Evolutionary conservation across 352 stramenopile genomes (phyloP).

Genomic region (Pythium oligandrum): DNA sequence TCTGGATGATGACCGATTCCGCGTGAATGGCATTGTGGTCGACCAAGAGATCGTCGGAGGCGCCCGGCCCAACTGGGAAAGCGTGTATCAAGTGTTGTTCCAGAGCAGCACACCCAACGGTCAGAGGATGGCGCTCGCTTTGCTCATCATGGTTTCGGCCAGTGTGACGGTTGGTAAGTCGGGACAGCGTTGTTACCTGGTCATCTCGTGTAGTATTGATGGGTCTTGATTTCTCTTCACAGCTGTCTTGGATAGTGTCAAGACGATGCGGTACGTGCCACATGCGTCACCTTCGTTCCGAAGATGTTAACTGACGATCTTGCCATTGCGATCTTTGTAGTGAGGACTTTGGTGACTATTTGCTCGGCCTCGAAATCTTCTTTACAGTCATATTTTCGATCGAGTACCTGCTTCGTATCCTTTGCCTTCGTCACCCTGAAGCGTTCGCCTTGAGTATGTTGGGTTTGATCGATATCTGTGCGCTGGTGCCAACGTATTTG

Average conservation of each 20-base stretch:
- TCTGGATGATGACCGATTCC: constrained; percentile 46
- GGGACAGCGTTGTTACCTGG: neutral
- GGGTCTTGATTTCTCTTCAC: constrained; percentile 2
- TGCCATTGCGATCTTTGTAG: constrained; percentile 14
- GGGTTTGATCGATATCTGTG: constrained; percentile 71
- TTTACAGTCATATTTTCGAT: constrained; percentile 79
- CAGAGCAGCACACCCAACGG: constrained; percentile 64
- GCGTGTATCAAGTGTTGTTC: constrained; percentile 71
- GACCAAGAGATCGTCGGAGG: constrained; percentile 67
- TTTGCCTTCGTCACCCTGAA: constrained; percentile 51
- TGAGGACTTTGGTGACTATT: constrained; percentile 50
- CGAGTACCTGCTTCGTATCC: constrained; percentile 65
- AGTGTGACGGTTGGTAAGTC: constrained; percentile 50
- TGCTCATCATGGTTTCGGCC: constrained; percentile 66
- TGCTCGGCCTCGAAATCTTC: constrained; percentile 66
- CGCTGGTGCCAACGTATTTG: constrained; percentile 76
- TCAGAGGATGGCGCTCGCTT: constrained; percentile 54
- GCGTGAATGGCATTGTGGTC: constrained; percentile 73
- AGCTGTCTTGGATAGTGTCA: constrained; percentile 69
- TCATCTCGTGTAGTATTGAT: neutral
- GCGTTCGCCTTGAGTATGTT: constrained; percentile 70
- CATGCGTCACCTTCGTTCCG: no score
- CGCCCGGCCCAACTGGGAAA: constrained; percentile 55
- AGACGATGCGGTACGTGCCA: constrained; percentile 49
- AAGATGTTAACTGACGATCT: neutral